Evolutionary conservation across 1,139 yeast genomes (phyloP).

Genomic region (Blastobotrys apis): DNA sequence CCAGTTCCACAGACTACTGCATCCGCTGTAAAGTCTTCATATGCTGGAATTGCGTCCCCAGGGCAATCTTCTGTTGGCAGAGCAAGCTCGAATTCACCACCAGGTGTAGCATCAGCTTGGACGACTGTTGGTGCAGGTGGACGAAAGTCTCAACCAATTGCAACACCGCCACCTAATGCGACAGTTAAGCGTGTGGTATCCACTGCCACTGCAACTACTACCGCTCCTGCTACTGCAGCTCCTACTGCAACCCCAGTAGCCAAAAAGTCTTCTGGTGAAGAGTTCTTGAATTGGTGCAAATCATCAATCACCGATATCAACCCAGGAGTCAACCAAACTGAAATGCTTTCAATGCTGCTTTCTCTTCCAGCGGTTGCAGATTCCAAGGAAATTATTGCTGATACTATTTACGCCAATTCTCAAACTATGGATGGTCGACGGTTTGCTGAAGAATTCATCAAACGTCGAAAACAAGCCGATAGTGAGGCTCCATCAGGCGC

Average conservation of each 20-base stretch:
- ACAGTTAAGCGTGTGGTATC: conserved; percentile 8
- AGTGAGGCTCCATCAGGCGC: conserved; percentile 25
- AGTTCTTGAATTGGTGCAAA: conserved; percentile 83
- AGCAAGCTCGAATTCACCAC: conserved; percentile 12
- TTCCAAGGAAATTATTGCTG: conserved; percentile 81
- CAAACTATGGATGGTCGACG: conserved; percentile 93
- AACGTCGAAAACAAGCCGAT: conserved; percentile 70
- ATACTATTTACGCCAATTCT: conserved; percentile 85
- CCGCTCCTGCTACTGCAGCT: conserved; percentile 25
- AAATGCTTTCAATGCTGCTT: conserved; percentile 72
- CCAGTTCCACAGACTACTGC: conserved; percentile 21
- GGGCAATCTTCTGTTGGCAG: background rate
- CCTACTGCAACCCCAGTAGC: conserved; percentile 34
- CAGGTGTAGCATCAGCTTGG: conserved; percentile 34
- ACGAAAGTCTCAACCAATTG: conserved; percentile 24
- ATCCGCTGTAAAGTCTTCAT: conserved; percentile 17
- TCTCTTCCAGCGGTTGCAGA: conserved; percentile 73
- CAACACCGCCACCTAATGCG: conserved; percentile 4
- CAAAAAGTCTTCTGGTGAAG: conserved; percentile 40
- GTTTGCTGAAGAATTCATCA: conserved; percentile 84
- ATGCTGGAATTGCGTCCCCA: conserved; percentile 14
- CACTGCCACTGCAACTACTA: conserved; percentile 40
- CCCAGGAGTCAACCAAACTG: conserved; percentile 57
- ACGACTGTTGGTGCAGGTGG: conserved; percentile 38
- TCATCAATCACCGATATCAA: conserved; percentile 63